Conservation (phyloP, 768 basidiomycete species). For the Trametes punicea region DNA sequence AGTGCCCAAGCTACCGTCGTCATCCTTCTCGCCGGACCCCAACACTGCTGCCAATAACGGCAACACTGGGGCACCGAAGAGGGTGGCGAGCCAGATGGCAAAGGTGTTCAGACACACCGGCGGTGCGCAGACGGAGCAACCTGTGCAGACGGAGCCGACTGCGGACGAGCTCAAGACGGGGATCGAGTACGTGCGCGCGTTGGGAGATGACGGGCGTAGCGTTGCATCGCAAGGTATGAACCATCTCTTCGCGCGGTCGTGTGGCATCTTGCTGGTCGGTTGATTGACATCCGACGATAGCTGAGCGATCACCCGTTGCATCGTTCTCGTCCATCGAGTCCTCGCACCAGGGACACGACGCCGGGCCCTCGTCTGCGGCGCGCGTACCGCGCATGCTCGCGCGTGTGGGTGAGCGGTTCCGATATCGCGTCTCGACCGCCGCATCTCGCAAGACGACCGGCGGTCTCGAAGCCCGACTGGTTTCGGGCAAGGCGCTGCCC, state of each 20-base stretch:
- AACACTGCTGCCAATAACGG: neutral
- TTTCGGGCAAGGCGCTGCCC: constrained; percentile 53
- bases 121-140: constrained; percentile 32
- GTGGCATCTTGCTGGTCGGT: no score
- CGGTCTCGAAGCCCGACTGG: constrained; percentile 43
- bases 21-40: constrained; percentile 9
- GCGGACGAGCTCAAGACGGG: constrained; percentile 68
- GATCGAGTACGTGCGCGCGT: constrained; percentile 65
- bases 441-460: constrained; percentile 23
- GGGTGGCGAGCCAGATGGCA: constrained; percentile 62
- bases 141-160: constrained; percentile 33
- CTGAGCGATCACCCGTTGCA: constrained; percentile 33
- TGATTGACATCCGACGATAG: neutral
- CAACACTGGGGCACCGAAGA: constrained; percentile 27
- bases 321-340: constrained; percentile 66
- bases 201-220: constrained; percentile 50
- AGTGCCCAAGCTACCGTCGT: constrained; percentile 46
- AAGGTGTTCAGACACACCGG: constrained; percentile 46
- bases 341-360: constrained; percentile 44
- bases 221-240: constrained; percentile 24
- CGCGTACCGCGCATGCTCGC: constrained; percentile 42
- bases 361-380: constrained; percentile 22
- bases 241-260: constrained; percentile 24
- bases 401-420: constrained; percentile 56
- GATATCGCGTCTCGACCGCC: constrained; percentile 45